Evolutionary conservation across 148 eudicot species (phyloP).

Genomic region (Simmondsia chinensis): DNA sequence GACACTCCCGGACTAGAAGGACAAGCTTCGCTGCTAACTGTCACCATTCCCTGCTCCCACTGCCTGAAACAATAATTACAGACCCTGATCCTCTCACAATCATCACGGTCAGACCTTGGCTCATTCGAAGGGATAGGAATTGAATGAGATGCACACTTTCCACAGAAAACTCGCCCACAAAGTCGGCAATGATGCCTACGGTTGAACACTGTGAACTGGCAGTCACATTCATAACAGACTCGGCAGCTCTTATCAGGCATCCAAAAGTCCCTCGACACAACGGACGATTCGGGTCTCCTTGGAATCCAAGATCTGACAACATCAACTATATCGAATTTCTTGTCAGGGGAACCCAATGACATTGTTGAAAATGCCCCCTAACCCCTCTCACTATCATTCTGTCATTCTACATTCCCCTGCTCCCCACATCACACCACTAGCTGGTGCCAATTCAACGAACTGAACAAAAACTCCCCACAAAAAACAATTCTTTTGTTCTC

Average conservation of each 20-base stretch:
- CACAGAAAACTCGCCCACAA: constrained; percentile 86
- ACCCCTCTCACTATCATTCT: constrained; percentile 47
- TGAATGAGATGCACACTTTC: constrained; percentile 66
- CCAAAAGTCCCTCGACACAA: constrained; percentile 84
- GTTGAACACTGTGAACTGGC: constrained; percentile 66
- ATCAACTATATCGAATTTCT: constrained; percentile 37
- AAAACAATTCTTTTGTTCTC: neutral
- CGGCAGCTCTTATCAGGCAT: constrained; percentile 91
- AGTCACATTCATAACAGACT: constrained; percentile 82
- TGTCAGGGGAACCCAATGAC: constrained; percentile 66
- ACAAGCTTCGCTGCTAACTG: constrained; percentile 31
- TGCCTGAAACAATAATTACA: constrained; percentile 86
- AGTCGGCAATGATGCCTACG: constrained; percentile 87
- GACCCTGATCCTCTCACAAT: constrained; percentile 64
- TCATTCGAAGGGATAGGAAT: constrained; percentile 44
- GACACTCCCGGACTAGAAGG: constrained; percentile 32
- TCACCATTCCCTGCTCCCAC: constrained; percentile 48
- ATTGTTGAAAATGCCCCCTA: constrained; percentile 31
- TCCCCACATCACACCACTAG: neutral
- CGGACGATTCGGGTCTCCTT: constrained; percentile 37
- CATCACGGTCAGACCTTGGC: constrained; percentile 28
- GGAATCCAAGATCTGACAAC: constrained; percentile 64
- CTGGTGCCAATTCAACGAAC: constrained; percentile 2
- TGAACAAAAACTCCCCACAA: constrained; percentile 1
- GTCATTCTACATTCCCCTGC: constrained; percentile 19